Evolutionary conservation across 257 asterid genomes (phyloP).

Genomic region (Salvia hispanica): DNA sequence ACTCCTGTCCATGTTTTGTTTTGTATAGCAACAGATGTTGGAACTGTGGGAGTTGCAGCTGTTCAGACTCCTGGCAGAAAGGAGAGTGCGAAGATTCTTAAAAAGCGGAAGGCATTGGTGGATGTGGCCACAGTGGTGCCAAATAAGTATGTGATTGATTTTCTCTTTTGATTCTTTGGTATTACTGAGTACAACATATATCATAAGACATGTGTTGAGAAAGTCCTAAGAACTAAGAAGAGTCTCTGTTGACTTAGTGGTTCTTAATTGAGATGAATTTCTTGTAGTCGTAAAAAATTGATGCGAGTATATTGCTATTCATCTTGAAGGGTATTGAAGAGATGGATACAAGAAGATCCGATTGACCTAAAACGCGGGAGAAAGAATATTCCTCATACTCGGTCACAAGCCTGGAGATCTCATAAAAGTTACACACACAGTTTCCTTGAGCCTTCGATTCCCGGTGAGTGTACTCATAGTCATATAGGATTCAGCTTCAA

Average conservation of each 20-base stretch:
- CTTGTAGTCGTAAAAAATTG: constrained; percentile 4
- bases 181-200: constrained; percentile 12
- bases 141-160: constrained; percentile 48
- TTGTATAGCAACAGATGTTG: constrained; percentile 34
- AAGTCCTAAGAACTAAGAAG: constrained; percentile 8
- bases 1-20: constrained; percentile 4
- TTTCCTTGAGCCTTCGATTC: constrained; percentile 61
- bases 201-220: background rate
- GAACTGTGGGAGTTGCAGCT: constrained; percentile 42
- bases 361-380: constrained; percentile 53
- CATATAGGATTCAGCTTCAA: constrained; percentile 18
- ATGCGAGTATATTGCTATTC: constrained; percentile 3
- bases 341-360: constrained; percentile 49
- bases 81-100: constrained; percentile 51
- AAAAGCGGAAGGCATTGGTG: constrained; percentile 56
- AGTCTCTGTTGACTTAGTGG: background rate
- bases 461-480: constrained; percentile 49
- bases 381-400: constrained; percentile 46
- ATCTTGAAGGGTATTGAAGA: constrained; percentile 48
- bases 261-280: constrained; percentile 19
- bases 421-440: constrained; percentile 49
- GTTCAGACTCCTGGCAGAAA: constrained; percentile 72
- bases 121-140: constrained; percentile 52
- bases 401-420: constrained; percentile 55
- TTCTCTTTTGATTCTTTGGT: constrained; percentile 10